A percentile compares a stretch with the other conserved stretches of the same genome.
Evolutionary conservation across 2,329 filamentous ascomycete genomes (phyloP).

Genomic region (Albifimbria verrucaria): DNA sequence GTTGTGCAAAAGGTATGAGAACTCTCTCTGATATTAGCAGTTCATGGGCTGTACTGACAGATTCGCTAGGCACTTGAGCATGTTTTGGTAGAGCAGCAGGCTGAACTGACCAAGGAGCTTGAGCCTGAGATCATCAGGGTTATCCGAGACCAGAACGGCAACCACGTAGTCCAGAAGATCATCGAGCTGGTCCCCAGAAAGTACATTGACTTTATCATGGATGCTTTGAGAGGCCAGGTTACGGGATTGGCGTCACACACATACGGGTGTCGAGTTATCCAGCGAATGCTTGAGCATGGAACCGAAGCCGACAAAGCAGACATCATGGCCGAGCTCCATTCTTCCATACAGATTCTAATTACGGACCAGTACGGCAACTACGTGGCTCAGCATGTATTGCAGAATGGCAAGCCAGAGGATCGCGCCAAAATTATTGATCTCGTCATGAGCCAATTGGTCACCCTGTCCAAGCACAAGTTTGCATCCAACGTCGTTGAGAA

Average conservation of each 20-base stretch:
- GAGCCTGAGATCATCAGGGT: constrained; percentile 72
- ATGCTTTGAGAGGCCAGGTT: constrained; percentile 73
- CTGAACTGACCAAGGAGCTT: constrained; percentile 77
- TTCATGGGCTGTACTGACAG: background rate
- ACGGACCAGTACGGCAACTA: constrained; percentile 94
- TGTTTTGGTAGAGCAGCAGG: constrained; percentile 88
- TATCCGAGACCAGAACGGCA: constrained; percentile 85
- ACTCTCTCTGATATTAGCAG: background rate
- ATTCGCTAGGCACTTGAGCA: constrained; percentile 76
- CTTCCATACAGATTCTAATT: constrained; percentile 68
- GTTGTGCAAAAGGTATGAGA: constrained; percentile 83
- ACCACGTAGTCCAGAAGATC: constrained; percentile 94
- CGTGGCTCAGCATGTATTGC: constrained; percentile 88
- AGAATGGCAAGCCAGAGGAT: constrained; percentile 71
- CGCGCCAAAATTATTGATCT: constrained; percentile 68
- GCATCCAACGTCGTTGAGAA: constrained; percentile 97
- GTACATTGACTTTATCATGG: constrained; percentile 81
- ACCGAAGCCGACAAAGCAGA: constrained; percentile 65
- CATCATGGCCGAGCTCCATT: constrained; percentile 77
- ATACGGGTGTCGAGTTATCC: constrained; percentile 90
- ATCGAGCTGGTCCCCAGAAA: constrained; percentile 76
- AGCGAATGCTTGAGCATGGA: constrained; percentile 84
- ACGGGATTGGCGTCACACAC: constrained; percentile 71
- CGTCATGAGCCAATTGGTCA: constrained; percentile 68
- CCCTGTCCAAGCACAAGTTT: constrained; percentile 89